Conservation (phyloP, 2,329 filamentous ascomycete species). For the Aureobasidium leucospermi region DNA sequence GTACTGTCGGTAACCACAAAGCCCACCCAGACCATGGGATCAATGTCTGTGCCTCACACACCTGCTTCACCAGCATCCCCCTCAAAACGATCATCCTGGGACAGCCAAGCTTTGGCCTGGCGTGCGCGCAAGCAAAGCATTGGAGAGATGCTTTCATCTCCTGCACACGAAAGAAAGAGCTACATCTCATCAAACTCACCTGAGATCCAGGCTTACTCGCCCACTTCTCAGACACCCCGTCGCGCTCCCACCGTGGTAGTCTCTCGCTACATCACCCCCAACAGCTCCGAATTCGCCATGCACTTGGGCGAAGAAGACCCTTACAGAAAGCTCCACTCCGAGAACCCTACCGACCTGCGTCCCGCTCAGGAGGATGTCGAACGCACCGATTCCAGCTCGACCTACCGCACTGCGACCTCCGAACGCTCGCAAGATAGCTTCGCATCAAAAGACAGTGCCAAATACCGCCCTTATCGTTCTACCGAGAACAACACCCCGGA, state of each 20-base stretch:
- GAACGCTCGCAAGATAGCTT: constrained; percentile 8
- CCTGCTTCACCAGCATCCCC: not conserved
- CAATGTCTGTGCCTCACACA: not conserved
- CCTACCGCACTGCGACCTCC: constrained; percentile 21
- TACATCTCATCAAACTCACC: not conserved
- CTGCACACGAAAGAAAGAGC: not conserved
- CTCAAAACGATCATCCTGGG: constrained; percentile 19
- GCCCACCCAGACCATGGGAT: not conserved
- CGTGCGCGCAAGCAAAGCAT: constrained; percentile 23
- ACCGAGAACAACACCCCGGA: not conserved
- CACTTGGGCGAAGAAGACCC: constrained; percentile 14
- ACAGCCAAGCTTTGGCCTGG: constrained; percentile 25
- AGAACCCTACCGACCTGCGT: constrained; percentile 11
- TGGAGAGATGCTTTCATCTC: constrained; percentile 8
- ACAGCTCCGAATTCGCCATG: constrained; percentile 14
- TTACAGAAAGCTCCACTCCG: not conserved
- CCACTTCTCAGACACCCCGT: not conserved
- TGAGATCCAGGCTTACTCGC: not conserved
- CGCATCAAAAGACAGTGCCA: constrained; percentile 8
- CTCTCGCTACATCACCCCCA: constrained; percentile 27
- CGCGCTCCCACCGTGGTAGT: constrained; percentile 27
- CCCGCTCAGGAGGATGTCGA: constrained; percentile 16
- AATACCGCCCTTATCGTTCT: constrained; percentile 14
- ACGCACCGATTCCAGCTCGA: constrained; percentile 22
- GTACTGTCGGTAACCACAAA: not conserved